Percentiles rank a stretch among this genome's conserved stretches.
Conservation (phyloP, 768 basidiomycete species). For the Symmetrospora coprosmae region DNA sequence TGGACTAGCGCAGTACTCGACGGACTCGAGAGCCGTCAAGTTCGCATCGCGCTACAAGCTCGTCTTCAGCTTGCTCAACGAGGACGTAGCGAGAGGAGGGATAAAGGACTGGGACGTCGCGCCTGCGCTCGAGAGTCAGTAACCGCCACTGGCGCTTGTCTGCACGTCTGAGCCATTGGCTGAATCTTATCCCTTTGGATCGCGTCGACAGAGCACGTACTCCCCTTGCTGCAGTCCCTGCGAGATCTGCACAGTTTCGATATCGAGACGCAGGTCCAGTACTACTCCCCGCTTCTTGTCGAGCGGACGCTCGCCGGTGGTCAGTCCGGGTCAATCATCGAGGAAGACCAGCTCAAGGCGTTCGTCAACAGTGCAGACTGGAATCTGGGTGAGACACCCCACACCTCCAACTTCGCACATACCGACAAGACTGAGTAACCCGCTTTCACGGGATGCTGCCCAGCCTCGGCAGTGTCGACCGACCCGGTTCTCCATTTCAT, state of each 20-base stretch:
- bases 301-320: constrained; percentile 44
- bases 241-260: constrained; percentile 70
- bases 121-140: constrained; percentile 51
- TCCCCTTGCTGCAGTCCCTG: constrained; percentile 51
- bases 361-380: constrained; percentile 95
- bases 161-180: not conserved
- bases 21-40: constrained; percentile 49
- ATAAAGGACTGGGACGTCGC: constrained; percentile 61
- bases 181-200: not conserved
- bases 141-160: not conserved
- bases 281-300: constrained; percentile 77
- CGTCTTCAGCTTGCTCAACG: constrained; percentile 83
- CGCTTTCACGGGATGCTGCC: constrained; percentile 14
- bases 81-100: constrained; percentile 59
- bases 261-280: constrained; percentile 86
- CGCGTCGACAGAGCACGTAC: constrained; percentile 59
- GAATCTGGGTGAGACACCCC: constrained; percentile 72
- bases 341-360: constrained; percentile 69
- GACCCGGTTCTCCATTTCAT: constrained; percentile 90
- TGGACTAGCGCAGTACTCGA: constrained; percentile 41
- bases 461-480: constrained; percentile 81
- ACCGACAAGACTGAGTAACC: not conserved
- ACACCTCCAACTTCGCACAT: too few species aligned
- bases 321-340: constrained; percentile 45
- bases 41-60: constrained; percentile 71